Conservation (phyloP, 2,329 filamentous ascomycete genomes). For the Diaporthe aspalathi region DNA sequence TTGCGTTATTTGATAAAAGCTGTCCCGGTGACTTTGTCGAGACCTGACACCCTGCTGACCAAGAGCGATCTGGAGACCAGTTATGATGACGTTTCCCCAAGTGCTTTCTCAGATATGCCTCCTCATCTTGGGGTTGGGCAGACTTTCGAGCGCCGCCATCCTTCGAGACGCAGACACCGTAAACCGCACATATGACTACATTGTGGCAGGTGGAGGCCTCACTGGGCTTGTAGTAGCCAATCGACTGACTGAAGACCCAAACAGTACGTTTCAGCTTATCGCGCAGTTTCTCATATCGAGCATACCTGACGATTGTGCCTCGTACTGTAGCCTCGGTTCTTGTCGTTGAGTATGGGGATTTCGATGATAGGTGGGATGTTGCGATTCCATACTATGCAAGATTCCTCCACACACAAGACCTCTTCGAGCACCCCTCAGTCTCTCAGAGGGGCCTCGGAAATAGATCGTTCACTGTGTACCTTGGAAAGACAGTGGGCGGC, state of each 20-base stretch:
- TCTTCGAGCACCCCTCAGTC: constrained; percentile 40
- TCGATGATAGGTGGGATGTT: constrained; percentile 33
- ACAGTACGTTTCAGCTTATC: background rate
- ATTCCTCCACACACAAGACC: constrained; percentile 14
- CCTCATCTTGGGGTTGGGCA: background rate
- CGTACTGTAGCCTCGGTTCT: constrained; percentile 34
- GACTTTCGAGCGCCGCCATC: background rate
- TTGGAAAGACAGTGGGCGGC: constrained; percentile 49
- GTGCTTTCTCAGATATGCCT: background rate
- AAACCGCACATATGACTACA: constrained; percentile 54
- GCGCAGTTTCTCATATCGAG: no score
- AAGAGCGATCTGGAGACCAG: background rate
- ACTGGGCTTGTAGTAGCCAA: constrained; percentile 51
- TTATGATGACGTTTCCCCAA: background rate
- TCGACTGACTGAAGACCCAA: constrained; percentile 45
- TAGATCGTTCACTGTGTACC: constrained; percentile 42
- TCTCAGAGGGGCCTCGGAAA: constrained; percentile 44
- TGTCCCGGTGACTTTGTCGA: background rate
- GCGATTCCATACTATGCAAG: constrained; percentile 5
- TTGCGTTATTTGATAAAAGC: background rate
- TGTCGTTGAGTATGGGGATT: constrained; percentile 42
- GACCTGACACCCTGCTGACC: background rate
- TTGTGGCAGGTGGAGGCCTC: constrained; percentile 52
- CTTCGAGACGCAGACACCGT: constrained; percentile 38
- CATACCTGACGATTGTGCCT: background rate